Evolutionary conservation across 345 rosid genomes (phyloP).

Genomic region (Salix koriyanagi): DNA sequence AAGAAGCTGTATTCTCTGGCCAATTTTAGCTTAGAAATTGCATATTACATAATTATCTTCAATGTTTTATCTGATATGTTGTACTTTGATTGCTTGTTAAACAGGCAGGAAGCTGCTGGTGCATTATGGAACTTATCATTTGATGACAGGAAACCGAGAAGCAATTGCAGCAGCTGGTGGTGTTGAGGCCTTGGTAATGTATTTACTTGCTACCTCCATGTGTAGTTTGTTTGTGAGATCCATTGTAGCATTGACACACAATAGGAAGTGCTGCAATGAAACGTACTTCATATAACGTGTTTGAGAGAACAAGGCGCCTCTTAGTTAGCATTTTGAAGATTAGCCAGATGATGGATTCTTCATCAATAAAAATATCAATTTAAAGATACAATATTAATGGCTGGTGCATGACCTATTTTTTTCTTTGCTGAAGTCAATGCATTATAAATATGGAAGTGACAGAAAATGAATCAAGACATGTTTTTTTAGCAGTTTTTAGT

Average conservation of each 20-base stretch:
- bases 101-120: constrained; percentile 45
- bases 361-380: neutral
- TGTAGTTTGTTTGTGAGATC: neutral
- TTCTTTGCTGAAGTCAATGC: neutral
- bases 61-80: neutral
- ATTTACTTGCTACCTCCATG: neutral
- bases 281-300: neutral
- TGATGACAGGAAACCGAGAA: constrained; percentile 43
- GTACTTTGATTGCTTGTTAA: constrained; percentile 9
- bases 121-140: constrained; percentile 43
- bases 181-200: constrained; percentile 35
- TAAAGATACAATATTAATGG: neutral
- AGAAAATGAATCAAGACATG: neutral
- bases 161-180: constrained; percentile 40
- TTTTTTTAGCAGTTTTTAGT: neutral
- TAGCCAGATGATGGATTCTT: neutral
- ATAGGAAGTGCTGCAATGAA: constrained; percentile 7
- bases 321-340: neutral
- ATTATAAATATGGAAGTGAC: neutral
- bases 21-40: neutral
- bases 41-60: neutral
- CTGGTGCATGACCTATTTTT: neutral
- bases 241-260: neutral
- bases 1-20: neutral
- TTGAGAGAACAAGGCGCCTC: neutral